Evolutionary conservation across 225 moss, liverwort and hornwort genomes (phyloP).

Genomic region (Antitrichia curtipendula): DNA sequence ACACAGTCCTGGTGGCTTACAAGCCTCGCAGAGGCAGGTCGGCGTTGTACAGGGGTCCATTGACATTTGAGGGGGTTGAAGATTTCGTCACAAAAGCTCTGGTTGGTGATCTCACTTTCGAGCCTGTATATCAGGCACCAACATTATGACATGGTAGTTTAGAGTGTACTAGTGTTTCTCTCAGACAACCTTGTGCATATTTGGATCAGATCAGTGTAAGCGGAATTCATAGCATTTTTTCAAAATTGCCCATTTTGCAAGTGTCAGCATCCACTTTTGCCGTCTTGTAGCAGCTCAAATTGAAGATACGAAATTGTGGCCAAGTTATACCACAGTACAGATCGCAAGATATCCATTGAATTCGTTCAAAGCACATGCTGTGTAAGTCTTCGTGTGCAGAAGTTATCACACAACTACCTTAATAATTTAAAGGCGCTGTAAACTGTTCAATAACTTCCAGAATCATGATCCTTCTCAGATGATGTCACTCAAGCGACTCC

Average conservation of each 20-base stretch:
- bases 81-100: conserved; percentile 56
- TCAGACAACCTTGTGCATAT: not conserved
- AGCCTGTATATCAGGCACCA: conserved; percentile 32
- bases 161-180: not conserved
- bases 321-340: not conserved
- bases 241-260: not conserved
- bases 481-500: not conserved
- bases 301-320: not conserved
- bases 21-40: conserved; percentile 71
- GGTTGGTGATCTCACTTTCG: conserved; percentile 62
- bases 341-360: not conserved
- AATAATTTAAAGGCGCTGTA: not conserved
- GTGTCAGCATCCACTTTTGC: not conserved
- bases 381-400: not conserved
- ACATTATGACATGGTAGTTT: conserved; percentile 17
- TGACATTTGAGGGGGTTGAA: conserved; percentile 56
- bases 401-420: not conserved
- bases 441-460: not conserved
- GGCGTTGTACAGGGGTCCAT: conserved; percentile 29
- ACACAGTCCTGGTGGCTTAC: conserved; percentile 58
- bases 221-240: not conserved
- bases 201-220: not conserved
- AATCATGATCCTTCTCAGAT: not conserved
- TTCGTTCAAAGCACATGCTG: not conserved
- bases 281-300: not conserved